Evolutionary conservation across 2,329 filamentous ascomycete species (phyloP), one percentile per base, ranked within the genome.

Genomic region (Coccinonectria pachysandricola): DNA sequence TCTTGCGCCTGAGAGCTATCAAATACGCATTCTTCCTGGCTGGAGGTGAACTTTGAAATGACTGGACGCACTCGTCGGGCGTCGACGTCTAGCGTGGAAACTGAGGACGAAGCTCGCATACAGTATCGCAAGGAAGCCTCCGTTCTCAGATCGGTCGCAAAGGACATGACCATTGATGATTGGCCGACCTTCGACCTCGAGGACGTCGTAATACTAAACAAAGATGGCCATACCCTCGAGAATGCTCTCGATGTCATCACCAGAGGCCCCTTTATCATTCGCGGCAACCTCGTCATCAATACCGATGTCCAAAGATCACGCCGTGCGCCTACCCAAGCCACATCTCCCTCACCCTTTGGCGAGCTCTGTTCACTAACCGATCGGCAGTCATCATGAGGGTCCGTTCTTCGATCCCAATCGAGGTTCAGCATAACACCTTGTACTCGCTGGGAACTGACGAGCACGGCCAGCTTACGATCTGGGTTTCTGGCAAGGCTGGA

Each of bases 181-280:
- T 79, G 72, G 64, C 71, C 75, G 4, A 65, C 65, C 24, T 81
- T 79, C 45, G 57, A 71, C 5, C 59, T 85, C 21, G 60, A 48
- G 25, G 65, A 81, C 44, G 76, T 68, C 19, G 60, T 68, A 11
- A 63, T 83, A n/a, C 65, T 70, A 35, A 54, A 58, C 24, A 61
- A 55, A 23, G 62, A 75, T 38, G 66, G 69, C 15, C 51, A 53
- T 15, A 64, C 62, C n/a, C 48, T 71, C 4, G 69, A 66, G 15
- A 80, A 71, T 43, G 64, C 79, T 5, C 61, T 85, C 4, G 52
- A 71, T 23, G 71, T 77, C 3, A 66, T 70, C 39, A 50, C 66
- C 0, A 59, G 71, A 21, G 70, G 73, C 0, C 77, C 78, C 0
- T 67, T 79, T 30, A 64, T 65, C 6, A 59, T 84, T 8, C 65